Percentiles rank a stretch among this genome's conserved stretches.
Evolutionary conservation across 495 filamentous ascomycete species (phyloP).

Genomic region (Annulohypoxylon stygium): DNA sequence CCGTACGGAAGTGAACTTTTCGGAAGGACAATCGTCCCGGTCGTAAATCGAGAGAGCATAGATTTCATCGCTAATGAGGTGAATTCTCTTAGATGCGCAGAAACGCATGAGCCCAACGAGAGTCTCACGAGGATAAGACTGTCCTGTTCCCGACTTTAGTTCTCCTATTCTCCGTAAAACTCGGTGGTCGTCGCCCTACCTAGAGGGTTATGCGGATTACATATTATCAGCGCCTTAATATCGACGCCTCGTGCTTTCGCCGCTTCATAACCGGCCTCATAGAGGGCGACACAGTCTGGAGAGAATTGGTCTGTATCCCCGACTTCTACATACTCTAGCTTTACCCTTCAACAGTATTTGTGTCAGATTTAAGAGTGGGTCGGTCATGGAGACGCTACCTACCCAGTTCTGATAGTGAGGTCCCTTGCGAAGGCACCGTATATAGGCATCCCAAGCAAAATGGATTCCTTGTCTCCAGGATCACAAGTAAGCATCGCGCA

Average conservation of each 20-base stretch:
- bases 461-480: constrained; percentile 62
- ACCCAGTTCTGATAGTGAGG: constrained; percentile 48
- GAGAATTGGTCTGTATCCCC: constrained; percentile 62
- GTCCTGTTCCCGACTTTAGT: constrained; percentile 41
- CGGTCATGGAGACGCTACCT: neutral
- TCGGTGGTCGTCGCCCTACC: constrained; percentile 46
- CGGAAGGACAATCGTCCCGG: constrained; percentile 49
- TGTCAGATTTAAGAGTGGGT: constrained; percentile 12
- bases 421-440: constrained; percentile 62
- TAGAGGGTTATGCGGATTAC: constrained; percentile 73
- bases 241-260: constrained; percentile 45
- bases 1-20: constrained; percentile 66
- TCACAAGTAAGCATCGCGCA: constrained; percentile 57
- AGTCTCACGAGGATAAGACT: constrained; percentile 66
- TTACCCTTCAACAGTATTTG: constrained; percentile 45
- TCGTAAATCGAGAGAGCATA: constrained; percentile 70
- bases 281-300: constrained; percentile 41
- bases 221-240: constrained; percentile 67
- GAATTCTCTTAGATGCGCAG: constrained; percentile 67
- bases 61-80: constrained; percentile 74
- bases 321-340: constrained; percentile 60
- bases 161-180: neutral
- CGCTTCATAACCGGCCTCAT: constrained; percentile 42
- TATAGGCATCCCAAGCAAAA: constrained; percentile 64
- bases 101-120: constrained; percentile 63